phyloP scores from a whole-genome alignment of 495 filamentous ascomycete genomes.

The Neurospora africana region DNA sequence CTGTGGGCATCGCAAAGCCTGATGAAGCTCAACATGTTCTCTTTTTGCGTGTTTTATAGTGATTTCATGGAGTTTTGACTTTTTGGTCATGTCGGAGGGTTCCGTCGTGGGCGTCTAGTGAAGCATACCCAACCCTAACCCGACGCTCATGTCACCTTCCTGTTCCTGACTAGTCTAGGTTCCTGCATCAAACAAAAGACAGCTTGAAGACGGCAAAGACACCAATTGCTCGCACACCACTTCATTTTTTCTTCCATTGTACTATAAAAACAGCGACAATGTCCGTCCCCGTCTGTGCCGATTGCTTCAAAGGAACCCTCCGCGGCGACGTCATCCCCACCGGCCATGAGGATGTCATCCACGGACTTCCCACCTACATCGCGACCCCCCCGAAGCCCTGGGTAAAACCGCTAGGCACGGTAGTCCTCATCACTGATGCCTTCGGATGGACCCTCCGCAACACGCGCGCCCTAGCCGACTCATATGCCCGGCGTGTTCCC shows the following conservation, averaged over 20 bases:
- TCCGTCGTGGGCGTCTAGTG: too few relatives aligned
- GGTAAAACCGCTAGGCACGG: constrained; percentile 30
- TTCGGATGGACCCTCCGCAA: constrained; percentile 51
- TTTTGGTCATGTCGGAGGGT: too few relatives aligned
- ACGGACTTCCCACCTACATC: constrained; percentile 43
- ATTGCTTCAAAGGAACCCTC: constrained; percentile 24
- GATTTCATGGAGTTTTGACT: neutral
- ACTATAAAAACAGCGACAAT: neutral
- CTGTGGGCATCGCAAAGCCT: neutral
- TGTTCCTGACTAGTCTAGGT: too few relatives aligned
- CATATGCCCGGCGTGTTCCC: constrained; percentile 37
- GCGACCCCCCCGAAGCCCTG: constrained; percentile 22
- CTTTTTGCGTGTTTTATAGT: neutral
- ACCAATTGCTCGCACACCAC: neutral
- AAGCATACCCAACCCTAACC: neutral
- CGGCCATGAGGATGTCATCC: constrained; percentile 25
- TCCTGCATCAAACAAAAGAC: too few relatives aligned
- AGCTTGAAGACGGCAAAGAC: neutral
- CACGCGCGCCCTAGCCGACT: constrained; percentile 41
- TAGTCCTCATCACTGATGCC: constrained; percentile 46
- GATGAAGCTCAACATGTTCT: neutral
- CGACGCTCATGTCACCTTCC: neutral
- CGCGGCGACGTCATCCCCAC: constrained; percentile 16
- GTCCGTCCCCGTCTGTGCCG: constrained; percentile 10
- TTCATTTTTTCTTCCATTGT: neutral